Base-by-base conservation (phyloP, 345 rosid genomes). In the Bruguiera parviflora region DNA sequence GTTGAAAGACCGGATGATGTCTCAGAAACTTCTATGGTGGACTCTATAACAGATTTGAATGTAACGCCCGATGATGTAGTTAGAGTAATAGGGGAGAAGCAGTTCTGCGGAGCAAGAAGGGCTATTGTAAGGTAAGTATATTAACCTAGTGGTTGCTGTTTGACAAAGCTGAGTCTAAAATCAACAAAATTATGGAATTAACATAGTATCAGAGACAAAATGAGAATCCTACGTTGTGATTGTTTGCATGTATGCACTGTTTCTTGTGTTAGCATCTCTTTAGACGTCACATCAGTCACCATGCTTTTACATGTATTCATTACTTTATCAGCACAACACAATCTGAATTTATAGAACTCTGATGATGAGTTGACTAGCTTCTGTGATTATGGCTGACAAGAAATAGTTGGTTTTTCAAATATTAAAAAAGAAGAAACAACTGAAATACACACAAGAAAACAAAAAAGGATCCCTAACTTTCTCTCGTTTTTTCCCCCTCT, bases 41-140 rank as follows among this genome's bases (percentile, higher is more conserved):
- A 85, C 39, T 86, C 83, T 27, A 11, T 66, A 39, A 77, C 84
- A 19, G 81, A 69, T 67, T 28, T 80, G 63, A 75, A 66, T 75
- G 61, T 88, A 63, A 74, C 83, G 29, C 85, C 96, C 22, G 85
- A 84, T 76, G 84, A 87, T 71, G 78, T 90, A 31, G 84, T 83
- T 4, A 83, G 84, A 75, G 53, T 79, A 53, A 80, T 93, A 18
- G 98, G 97, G 53, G 84, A 87, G 72, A 84, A 86, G 57, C 84
- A 72, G 68, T 93, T 90, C 67, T 86, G 87, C 93, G 81, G 85
- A 73, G 84, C 85, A n/a, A 85, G 96, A 84, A 80, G 81, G 68
- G 84, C 79, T 51, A 85, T 93, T 71, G 79, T 84, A 81, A 75
- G 84, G 98, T 92, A 86, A 86, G 89, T 78, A 62, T 78, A 61